These are phyloP conservation scores for Melastoma malabathricum DNA, from an alignment of 345 rosid genomes.

Conservation along the genomic window DNA sequence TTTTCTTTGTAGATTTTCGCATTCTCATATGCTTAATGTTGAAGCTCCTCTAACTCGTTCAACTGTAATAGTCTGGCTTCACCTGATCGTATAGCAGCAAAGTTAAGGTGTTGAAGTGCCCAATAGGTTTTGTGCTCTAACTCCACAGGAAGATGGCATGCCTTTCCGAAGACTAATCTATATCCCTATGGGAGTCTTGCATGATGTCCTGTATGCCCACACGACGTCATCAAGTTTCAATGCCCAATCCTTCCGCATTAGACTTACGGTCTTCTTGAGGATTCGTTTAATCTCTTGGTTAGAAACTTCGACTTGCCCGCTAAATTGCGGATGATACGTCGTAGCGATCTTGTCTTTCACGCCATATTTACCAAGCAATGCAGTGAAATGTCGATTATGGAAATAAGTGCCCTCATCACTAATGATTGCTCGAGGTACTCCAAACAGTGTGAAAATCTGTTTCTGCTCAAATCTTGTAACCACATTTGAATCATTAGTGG, in stretches of 20 bases:
- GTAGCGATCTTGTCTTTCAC: not conserved
- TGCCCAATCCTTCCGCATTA: not conserved
- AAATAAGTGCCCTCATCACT: not conserved
- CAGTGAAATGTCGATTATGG: not conserved
- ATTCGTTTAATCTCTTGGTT: not conserved
- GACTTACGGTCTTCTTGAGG: not conserved
- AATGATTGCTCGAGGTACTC: not conserved
- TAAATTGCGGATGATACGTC: not conserved
- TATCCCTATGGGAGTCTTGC: not conserved
- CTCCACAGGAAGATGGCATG: constrained; percentile 2
- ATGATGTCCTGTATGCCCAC: too few species aligned
- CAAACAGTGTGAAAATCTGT: not conserved
- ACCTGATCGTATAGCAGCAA: not conserved
- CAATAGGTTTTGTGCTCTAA: constrained; percentile 7
- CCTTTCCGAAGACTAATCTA: constrained; percentile 4
- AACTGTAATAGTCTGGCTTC: not conserved
- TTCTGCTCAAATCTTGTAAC: not conserved
- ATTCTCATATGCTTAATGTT: not conserved
- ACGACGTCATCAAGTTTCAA: too few species aligned
- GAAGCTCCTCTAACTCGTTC: not conserved
- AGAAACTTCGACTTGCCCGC: not conserved
- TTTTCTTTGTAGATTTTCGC: constrained; percentile 6
- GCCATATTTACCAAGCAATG: not conserved
- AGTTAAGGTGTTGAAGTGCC: not conserved
- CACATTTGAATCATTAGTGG: too few species aligned